A percentile compares a stretch with the other conserved stretches of the same genome.
Evolutionary conservation across 1,284 basidiomycete species (phyloP).

Genomic region (Moesziomyces parantarcticus): DNA sequence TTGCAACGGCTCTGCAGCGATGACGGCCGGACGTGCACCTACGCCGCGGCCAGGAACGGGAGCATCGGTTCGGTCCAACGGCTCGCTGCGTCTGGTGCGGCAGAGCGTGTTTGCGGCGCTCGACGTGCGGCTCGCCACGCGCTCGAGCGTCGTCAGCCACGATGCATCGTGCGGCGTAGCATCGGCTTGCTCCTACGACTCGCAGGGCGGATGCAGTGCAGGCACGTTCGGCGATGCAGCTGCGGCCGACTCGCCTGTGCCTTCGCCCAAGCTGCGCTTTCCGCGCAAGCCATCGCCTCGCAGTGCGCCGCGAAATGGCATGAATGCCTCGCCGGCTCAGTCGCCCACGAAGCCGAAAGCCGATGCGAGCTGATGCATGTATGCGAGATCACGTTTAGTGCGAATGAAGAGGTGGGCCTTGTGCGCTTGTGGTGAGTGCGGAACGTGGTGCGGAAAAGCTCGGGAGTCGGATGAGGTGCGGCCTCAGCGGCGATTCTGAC

Average conservation of each 20-base stretch:
- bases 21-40: not conserved
- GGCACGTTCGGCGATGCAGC: slow-evolving; percentile 27
- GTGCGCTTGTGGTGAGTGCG: no score
- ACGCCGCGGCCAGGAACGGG: slow-evolving; percentile 11
- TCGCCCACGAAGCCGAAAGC: not conserved
- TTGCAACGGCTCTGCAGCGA: slow-evolving; percentile 3
- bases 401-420: no score
- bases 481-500: slow-evolving; percentile 1
- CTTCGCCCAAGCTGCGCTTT: not conserved
- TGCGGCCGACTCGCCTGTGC: slow-evolving; percentile 1
- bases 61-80: slow-evolving; percentile 7
- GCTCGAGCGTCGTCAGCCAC: slow-evolving; percentile 13
- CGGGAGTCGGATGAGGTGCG: not conserved
- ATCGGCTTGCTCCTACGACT: slow-evolving; percentile 7
- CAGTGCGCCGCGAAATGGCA: no score
- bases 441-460: no score
- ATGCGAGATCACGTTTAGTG: no score
- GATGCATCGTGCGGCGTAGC: slow-evolving; percentile 2
- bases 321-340: no score
- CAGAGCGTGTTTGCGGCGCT: slow-evolving; percentile 13
- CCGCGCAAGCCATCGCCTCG: no score
- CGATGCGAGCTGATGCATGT: no score
- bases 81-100: slow-evolving; percentile 6
- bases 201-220: slow-evolving; percentile 17
- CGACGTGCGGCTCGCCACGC: slow-evolving; percentile 7